Conservation (phyloP, 2,329 filamentous ascomycete genomes). For the Drechslerella dactyloides region DNA sequence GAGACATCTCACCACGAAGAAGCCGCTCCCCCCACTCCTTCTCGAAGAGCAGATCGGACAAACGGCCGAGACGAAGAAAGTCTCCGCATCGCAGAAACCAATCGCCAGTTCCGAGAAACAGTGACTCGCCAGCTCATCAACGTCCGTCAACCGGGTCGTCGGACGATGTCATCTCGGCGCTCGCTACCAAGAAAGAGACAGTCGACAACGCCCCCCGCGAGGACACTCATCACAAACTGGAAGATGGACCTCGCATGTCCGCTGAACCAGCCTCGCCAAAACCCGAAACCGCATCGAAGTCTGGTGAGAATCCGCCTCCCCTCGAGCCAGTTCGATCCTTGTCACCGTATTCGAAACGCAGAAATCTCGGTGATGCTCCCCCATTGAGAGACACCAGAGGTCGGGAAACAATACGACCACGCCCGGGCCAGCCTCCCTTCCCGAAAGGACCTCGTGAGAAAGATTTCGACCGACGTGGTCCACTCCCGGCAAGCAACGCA, state of each 20-base stretch:
- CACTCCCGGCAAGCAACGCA: conserved; percentile 20
- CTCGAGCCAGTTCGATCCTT: conserved; percentile 24
- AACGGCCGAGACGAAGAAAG: conserved; percentile 32
- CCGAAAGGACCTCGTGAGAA: conserved; percentile 28
- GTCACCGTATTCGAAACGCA: conserved; percentile 35
- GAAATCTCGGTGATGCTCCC: conserved; percentile 20
- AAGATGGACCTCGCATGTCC: conserved; percentile 4
- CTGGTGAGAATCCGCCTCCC: conserved; percentile 16
- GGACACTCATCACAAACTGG: not conserved
- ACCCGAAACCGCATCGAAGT: conserved; percentile 26
- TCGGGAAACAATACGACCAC: conserved; percentile 21
- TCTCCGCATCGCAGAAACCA: conserved; percentile 31
- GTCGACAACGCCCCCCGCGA: conserved; percentile 7
- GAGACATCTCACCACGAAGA: conserved; percentile 23
- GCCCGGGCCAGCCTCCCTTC: conserved; percentile 15
- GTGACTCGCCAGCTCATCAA: conserved; percentile 31
- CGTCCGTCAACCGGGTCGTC: conserved; percentile 29
- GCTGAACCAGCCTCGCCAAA: conserved; percentile 7
- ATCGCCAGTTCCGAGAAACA: conserved; percentile 28
- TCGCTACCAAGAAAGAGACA: conserved; percentile 16
- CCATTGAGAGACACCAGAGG: conserved; percentile 10
- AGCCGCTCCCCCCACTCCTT: conserved; percentile 32
- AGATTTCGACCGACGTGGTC: conserved; percentile 28
- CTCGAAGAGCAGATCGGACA: conserved; percentile 24
- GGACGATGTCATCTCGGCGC: conserved; percentile 35